These are phyloP conservation scores for Backusella westeae DNA, from an alignment of 192 early-diverging fungal species.

Conservation along the genomic window DNA sequence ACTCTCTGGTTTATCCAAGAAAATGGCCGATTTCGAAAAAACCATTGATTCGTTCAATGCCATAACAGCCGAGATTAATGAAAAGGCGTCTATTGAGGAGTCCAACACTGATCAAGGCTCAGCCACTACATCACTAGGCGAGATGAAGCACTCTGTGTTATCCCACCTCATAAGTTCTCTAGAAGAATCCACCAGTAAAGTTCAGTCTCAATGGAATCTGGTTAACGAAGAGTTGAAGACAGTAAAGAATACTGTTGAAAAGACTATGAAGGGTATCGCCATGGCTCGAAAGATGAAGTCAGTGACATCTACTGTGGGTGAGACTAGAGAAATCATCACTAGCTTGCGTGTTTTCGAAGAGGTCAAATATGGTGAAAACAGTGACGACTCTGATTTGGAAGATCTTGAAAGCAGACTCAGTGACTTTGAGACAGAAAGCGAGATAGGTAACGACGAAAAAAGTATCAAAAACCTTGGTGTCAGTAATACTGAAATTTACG, in stretches of 20 bases:
- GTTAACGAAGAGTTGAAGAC: slow-evolving; percentile 27
- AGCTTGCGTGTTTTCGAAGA: not conserved
- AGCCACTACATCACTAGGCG: not conserved
- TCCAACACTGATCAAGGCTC: not conserved
- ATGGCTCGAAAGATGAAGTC: slow-evolving; percentile 24
- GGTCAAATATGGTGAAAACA: not conserved
- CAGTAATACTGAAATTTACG: not conserved
- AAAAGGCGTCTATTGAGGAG: not conserved
- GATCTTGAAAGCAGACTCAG: not conserved
- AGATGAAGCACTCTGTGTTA: not conserved
- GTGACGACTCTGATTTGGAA: slow-evolving; percentile 1
- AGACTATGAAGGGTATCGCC: not conserved
- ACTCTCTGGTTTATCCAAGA: slow-evolving; percentile 7
- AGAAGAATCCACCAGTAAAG: not conserved
- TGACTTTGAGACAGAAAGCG: not conserved
- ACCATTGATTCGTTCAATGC: slow-evolving; percentile 9
- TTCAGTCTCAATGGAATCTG: slow-evolving; percentile 19
- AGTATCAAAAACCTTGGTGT: not conserved
- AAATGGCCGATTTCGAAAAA: slow-evolving; percentile 11
- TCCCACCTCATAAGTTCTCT: not conserved
- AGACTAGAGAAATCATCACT: slow-evolving; percentile 15
- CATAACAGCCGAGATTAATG: not conserved
- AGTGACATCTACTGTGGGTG: slow-evolving; percentile 16
- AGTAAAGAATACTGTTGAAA: slow-evolving; percentile 10
- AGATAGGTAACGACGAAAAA: not conserved